phyloP scores from a whole-genome alignment of 2,329 filamentous ascomycete genomes.

The Pleoardoris graminearum region DNA sequence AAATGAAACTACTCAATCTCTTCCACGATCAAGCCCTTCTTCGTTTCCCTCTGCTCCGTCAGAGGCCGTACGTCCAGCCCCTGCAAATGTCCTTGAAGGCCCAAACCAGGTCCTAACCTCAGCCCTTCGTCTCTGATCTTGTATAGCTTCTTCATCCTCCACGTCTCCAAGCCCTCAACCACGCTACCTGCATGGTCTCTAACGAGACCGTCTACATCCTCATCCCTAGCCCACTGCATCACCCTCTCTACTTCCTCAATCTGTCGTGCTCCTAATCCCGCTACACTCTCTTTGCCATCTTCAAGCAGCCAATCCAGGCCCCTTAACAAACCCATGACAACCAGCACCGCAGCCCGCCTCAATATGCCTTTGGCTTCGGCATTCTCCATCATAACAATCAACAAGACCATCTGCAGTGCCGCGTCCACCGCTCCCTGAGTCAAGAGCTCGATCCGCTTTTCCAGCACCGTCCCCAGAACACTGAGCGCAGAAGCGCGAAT shows the following conservation, averaged over 20 bases:
- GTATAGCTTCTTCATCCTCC: slow-evolving; percentile 59
- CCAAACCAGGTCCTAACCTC: slow-evolving; percentile 28
- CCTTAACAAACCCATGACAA: slow-evolving; percentile 64
- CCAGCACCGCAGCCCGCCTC: slow-evolving; percentile 66
- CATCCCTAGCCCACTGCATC: slow-evolving; percentile 64
- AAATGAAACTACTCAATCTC: slow-evolving; percentile 59
- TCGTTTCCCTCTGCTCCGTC: slow-evolving; percentile 27
- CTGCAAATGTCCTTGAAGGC: slow-evolving; percentile 46
- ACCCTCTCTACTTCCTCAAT: slow-evolving; percentile 65
- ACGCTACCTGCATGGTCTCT: slow-evolving; percentile 68
- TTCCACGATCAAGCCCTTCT: slow-evolving; percentile 53
- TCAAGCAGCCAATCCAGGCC: slow-evolving; percentile 60
- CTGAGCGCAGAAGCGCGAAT: slow-evolving; percentile 71
- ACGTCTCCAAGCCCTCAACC: slow-evolving; percentile 67
- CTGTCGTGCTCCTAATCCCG: slow-evolving; percentile 60
- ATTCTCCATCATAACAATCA: slow-evolving; percentile 65
- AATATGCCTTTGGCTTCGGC: slow-evolving; percentile 65
- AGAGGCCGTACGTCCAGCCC: slow-evolving; percentile 51
- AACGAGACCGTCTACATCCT: slow-evolving; percentile 71
- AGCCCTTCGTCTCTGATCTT: slow-evolving; percentile 39
- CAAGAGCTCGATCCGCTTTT: slow-evolving; percentile 54
- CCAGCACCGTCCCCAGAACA: slow-evolving; percentile 63
- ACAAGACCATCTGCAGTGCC: slow-evolving; percentile 65
- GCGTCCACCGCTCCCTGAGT: slow-evolving; percentile 47
- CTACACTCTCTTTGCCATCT: slow-evolving; percentile 41